Evolutionary conservation across 2,329 filamentous ascomycete genomes (phyloP).

Genomic region (Colletotrichum chrysophilum): DNA sequence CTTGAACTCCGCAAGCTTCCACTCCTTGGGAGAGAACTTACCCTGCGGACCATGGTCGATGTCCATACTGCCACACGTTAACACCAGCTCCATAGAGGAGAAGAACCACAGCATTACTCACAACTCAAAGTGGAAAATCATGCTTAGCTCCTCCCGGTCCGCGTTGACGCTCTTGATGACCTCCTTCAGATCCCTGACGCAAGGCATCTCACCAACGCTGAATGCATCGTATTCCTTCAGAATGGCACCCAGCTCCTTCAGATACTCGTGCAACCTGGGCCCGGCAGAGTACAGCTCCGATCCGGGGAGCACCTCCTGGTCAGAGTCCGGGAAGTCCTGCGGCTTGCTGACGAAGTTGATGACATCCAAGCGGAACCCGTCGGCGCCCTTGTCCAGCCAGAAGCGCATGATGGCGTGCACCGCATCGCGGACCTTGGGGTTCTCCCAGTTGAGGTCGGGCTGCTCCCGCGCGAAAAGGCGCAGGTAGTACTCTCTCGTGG

Average conservation of each 20-base stretch:
- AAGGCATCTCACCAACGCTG: conserved; percentile 58
- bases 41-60: conserved; percentile 50
- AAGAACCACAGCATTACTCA: conserved; percentile 30
- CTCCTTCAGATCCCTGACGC: conserved; percentile 44
- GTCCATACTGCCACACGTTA: conserved; percentile 42
- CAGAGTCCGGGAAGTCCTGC: conserved; percentile 57
- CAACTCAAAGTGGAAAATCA: conserved; percentile 78
- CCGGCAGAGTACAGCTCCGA: conserved; percentile 60
- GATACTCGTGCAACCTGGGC: conserved; percentile 50
- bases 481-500: conserved; percentile 62
- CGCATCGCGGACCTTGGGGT: conserved; percentile 65
- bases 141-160: conserved; percentile 66
- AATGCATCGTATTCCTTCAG: conserved; percentile 53
- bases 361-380: conserved; percentile 71
- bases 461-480: conserved; percentile 74
- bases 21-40: conserved; percentile 47
- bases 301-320: conserved; percentile 33
- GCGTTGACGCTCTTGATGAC: conserved; percentile 56
- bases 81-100: not conserved
- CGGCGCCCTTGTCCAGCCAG: conserved; percentile 73
- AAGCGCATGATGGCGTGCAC: conserved; percentile 75
- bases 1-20: conserved; percentile 58
- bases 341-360: conserved; percentile 73
- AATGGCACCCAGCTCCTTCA: conserved; percentile 49
- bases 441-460: conserved; percentile 82